These are phyloP conservation scores for Salix udensis DNA, from an alignment of 345 rosid genomes.

Conservation along the genomic window DNA sequence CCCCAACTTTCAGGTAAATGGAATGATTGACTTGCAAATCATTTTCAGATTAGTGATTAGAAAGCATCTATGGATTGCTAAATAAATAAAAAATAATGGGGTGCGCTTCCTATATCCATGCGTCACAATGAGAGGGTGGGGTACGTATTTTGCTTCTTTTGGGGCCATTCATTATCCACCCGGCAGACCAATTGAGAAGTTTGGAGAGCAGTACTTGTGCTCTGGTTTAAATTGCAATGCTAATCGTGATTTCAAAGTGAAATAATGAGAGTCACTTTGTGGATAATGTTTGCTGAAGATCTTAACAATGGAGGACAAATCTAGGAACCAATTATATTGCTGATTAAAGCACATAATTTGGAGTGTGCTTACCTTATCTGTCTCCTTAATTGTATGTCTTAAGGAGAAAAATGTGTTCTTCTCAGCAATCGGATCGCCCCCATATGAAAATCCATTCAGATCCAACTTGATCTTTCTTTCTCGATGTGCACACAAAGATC, in stretches of 20 bases:
- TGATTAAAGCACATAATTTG: background rate
- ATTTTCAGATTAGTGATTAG: constrained; percentile 3
- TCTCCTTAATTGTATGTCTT: background rate
- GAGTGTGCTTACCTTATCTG: background rate
- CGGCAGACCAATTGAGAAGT: constrained; percentile 14
- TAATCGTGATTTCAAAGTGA: constrained; percentile 13
- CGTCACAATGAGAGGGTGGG: background rate
- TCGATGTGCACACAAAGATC: background rate
- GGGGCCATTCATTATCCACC: constrained; percentile 21
- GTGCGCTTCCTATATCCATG: constrained; percentile 1
- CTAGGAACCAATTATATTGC: constrained; percentile 9
- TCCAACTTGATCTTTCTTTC: background rate
- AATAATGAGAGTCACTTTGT: constrained; percentile 12
- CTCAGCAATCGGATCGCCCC: background rate
- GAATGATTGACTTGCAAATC: background rate
- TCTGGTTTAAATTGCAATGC: background rate
- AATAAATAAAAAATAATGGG: background rate
- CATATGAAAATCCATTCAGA: background rate
- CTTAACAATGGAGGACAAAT: constrained; percentile 14
- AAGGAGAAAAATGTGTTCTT: background rate
- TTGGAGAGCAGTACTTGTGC: background rate
- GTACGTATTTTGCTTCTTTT: constrained; percentile 3
- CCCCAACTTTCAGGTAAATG: background rate
- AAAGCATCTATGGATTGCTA: constrained; percentile 1
- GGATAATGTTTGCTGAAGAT: constrained; percentile 16